phyloP scores from a whole-genome alignment of 177 flowering plant species.

The Vitis hybrid region DNA sequence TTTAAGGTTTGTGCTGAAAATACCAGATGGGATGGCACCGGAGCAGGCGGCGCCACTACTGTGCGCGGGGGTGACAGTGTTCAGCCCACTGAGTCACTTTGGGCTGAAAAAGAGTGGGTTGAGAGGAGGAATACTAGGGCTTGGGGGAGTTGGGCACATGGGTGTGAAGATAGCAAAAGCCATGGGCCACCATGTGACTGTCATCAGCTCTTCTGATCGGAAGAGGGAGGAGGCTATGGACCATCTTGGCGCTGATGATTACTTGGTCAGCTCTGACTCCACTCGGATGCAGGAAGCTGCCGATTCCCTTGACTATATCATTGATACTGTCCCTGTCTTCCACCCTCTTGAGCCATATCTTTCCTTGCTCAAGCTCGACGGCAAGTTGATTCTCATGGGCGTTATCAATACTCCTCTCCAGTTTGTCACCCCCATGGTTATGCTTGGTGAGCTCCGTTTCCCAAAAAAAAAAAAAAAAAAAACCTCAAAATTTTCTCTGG shows the following conservation, averaged over 20 bases:
- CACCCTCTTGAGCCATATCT: conserved; percentile 79
- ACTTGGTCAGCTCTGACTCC: conserved; percentile 60
- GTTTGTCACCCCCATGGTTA: conserved; percentile 55
- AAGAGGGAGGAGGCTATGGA: conserved; percentile 64
- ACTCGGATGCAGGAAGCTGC: conserved; percentile 41
- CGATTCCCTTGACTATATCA: conserved; percentile 64
- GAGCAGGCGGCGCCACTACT: conserved; percentile 80
- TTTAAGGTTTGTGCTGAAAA: conserved; percentile 64
- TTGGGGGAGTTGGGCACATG: conserved; percentile 86
- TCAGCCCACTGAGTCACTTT: conserved; percentile 69
- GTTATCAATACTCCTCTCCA: conserved; percentile 62
- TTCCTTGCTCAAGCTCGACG: conserved; percentile 58
- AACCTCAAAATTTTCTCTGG: background rate
- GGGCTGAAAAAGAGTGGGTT: conserved; percentile 55
- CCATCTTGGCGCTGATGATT: conserved; percentile 65
- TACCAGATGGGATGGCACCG: conserved; percentile 61
- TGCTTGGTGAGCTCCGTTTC: conserved; percentile 42
- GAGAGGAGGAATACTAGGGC: conserved; percentile 69
- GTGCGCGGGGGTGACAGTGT: conserved; percentile 76
- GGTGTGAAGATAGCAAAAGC: conserved; percentile 78
- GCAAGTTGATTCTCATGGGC: conserved; percentile 67
- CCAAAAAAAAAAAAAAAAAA: no score
- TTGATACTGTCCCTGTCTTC: conserved; percentile 66
- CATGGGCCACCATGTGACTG: conserved; percentile 79
- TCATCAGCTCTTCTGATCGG: conserved; percentile 72